These are phyloP conservation scores for Artemisia annua DNA, from an alignment of 129 eudicot species.

Conservation along the genomic window DNA sequence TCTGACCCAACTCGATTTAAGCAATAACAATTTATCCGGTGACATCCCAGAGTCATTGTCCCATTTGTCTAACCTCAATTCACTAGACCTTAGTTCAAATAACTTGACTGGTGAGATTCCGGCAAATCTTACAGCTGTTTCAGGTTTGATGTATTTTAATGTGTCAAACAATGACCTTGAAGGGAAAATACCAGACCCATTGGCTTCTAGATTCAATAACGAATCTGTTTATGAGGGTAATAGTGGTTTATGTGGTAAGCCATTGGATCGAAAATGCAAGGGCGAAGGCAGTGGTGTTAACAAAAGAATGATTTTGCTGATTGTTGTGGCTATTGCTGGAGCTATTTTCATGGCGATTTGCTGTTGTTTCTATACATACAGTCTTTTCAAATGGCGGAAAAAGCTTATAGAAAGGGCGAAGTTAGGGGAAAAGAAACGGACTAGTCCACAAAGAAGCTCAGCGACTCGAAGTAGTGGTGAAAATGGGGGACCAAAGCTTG, in stretches of 20 bases:
- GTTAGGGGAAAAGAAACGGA: conserved; percentile 57
- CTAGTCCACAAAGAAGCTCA: conserved; percentile 66
- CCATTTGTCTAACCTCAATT: conserved; percentile 43
- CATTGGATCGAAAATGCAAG: conserved; percentile 52
- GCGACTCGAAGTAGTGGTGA: conserved; percentile 65
- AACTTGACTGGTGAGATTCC: conserved; percentile 74
- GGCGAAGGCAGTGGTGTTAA: conserved; percentile 19
- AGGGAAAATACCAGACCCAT: conserved; percentile 61
- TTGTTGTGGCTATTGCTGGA: conserved; percentile 53
- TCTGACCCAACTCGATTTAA: conserved; percentile 61
- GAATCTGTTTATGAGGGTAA: conserved; percentile 49
- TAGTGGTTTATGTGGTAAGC: conserved; percentile 62
- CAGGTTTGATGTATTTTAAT: conserved; percentile 51
- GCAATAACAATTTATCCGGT: conserved; percentile 59
- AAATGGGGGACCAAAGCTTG: conserved; percentile 79
- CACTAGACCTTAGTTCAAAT: conserved; percentile 67
- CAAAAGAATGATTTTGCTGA: conserved; percentile 49
- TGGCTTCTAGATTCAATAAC: conserved; percentile 56
- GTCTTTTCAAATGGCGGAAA: conserved; percentile 70
- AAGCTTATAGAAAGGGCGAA: conserved; percentile 46
- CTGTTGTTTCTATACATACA: conserved; percentile 65
- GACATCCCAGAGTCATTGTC: conserved; percentile 60
- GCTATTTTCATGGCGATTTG: conserved; percentile 48
- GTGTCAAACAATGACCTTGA: conserved; percentile 65
- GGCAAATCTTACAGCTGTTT: conserved; percentile 51